Evolutionary conservation across 768 basidiomycete genomes (phyloP).

Genomic region (Tylopilus vinaceipallidus): DNA sequence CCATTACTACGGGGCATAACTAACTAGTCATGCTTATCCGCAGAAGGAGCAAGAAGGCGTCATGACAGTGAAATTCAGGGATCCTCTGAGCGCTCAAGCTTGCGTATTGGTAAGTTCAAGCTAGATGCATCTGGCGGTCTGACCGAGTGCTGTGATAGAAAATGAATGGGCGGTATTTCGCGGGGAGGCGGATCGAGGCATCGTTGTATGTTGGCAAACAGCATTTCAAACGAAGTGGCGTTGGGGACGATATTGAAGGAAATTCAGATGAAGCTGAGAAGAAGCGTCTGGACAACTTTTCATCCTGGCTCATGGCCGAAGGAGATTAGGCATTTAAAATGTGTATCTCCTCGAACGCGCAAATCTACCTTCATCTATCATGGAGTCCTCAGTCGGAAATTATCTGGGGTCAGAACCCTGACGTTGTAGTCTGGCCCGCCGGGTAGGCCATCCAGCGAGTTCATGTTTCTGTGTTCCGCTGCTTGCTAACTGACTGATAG

Average conservation of each 20-base stretch:
- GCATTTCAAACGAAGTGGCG: slow-evolving; percentile 74
- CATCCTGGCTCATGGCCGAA: slow-evolving; percentile 81
- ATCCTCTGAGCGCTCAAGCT: slow-evolving; percentile 88
- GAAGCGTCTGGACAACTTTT: slow-evolving; percentile 84
- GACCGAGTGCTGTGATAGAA: slow-evolving; percentile 47
- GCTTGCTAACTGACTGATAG: too few relatives aligned
- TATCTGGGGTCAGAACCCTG: too few relatives aligned
- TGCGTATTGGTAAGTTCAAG: slow-evolving; percentile 70
- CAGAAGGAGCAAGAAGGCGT: slow-evolving; percentile 92
- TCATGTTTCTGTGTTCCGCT: too few relatives aligned
- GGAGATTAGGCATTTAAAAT: slow-evolving; percentile 49
- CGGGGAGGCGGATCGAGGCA: slow-evolving; percentile 79
- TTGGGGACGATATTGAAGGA: slow-evolving; percentile 58
- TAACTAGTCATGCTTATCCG: not conserved
- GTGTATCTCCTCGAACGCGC: not conserved
- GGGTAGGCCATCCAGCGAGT: too few relatives aligned
- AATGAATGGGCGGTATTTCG: slow-evolving; percentile 94
- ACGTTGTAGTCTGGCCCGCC: too few relatives aligned
- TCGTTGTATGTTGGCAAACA: slow-evolving; percentile 80
- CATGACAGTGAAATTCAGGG: slow-evolving; percentile 96
- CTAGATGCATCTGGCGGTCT: not conserved
- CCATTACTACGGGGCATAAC: slow-evolving; percentile 1
- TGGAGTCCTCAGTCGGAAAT: too few relatives aligned
- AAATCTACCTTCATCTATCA: not conserved
- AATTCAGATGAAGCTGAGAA: slow-evolving; percentile 76